Percentiles rank a stretch among this genome's conserved stretches.
Evolutionary conservation across 495 filamentous ascomycete genomes (phyloP).

Genomic region (Thozetella sp.): DNA sequence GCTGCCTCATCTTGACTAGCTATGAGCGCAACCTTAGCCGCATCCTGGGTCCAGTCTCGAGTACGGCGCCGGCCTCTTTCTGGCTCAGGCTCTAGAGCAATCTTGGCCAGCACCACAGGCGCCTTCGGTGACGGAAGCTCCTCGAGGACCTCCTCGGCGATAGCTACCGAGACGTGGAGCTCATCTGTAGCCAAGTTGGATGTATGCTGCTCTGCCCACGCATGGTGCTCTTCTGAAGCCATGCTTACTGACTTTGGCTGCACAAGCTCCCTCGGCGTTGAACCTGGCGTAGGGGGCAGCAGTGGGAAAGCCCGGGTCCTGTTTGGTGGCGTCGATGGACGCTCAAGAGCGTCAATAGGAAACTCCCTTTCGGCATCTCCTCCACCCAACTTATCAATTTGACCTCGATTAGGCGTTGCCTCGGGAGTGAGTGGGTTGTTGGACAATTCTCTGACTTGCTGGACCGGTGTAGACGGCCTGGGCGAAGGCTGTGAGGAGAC

Average conservation of each 20-base stretch:
- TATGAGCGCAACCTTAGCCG: not conserved
- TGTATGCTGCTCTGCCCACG: no score
- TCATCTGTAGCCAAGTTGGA: no score
- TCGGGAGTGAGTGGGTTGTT: conserved; percentile 1
- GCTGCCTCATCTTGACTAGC: not conserved
- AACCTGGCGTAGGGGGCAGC: not conserved
- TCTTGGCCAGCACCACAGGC: not conserved
- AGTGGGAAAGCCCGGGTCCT: not conserved
- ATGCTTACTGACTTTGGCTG: not conserved
- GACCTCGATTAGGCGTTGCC: not conserved
- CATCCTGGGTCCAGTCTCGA: not conserved
- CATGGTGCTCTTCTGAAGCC: not conserved
- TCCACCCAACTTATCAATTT: not conserved
- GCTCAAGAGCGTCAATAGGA: not conserved
- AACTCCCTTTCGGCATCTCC: not conserved
- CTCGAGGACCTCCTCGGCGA: not conserved
- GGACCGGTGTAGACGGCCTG: not conserved
- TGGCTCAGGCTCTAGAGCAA: not conserved
- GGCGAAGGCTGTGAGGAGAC: not conserved
- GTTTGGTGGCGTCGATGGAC: not conserved
- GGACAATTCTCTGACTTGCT: not conserved
- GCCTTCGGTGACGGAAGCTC: not conserved
- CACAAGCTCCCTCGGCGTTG: not conserved
- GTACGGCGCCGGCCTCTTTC: not conserved
- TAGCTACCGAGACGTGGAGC: not conserved